Percentiles rank a stretch among this genome's conserved stretches.
phyloP scores from a whole-genome alignment of 2,329 filamentous ascomycete species.

The Sporothrix mexicana region DNA sequence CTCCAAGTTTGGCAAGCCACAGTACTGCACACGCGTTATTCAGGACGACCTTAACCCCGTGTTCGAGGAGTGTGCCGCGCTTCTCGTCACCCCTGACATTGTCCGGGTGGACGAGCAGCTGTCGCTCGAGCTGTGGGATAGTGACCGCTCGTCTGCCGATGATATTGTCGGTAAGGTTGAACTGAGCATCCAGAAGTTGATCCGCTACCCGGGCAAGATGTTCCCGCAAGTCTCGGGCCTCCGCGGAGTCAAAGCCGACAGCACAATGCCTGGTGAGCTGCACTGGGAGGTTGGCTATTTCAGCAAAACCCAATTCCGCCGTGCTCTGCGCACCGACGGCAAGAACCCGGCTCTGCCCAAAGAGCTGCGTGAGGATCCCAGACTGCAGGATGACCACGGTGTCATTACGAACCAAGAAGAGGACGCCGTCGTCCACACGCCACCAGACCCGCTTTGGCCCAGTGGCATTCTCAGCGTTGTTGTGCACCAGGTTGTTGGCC shows the following conservation, averaged over 20 bases:
- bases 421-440: conserved; percentile 85
- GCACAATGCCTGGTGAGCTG: conserved; percentile 88
- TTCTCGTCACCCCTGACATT: conserved; percentile 85
- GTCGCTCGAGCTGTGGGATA: conserved; percentile 95
- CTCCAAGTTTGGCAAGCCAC: conserved; percentile 95
- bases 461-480: conserved; percentile 86
- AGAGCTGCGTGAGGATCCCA: conserved; percentile 72
- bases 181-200: conserved; percentile 90
- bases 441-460: conserved; percentile 95
- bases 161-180: conserved; percentile 96
- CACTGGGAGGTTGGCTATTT: conserved; percentile 98
- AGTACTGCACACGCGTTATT: conserved; percentile 96
- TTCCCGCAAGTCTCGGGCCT: conserved; percentile 87
- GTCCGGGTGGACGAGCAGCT: conserved; percentile 94
- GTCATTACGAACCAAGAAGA: conserved; percentile 73
- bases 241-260: conserved; percentile 80
- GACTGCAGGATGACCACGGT: conserved; percentile 88
- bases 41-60: conserved; percentile 92
- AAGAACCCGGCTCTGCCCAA: conserved; percentile 79
- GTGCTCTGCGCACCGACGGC: conserved; percentile 83
- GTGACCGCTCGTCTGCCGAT: conserved; percentile 87
- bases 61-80: conserved; percentile 85
- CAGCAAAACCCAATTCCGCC: conserved; percentile 84
- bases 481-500: conserved; percentile 92
- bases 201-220: conserved; percentile 92